Evolutionary conservation across 2,329 filamentous ascomycete species (phyloP).

Genomic region (Verticillium nubilum): DNA sequence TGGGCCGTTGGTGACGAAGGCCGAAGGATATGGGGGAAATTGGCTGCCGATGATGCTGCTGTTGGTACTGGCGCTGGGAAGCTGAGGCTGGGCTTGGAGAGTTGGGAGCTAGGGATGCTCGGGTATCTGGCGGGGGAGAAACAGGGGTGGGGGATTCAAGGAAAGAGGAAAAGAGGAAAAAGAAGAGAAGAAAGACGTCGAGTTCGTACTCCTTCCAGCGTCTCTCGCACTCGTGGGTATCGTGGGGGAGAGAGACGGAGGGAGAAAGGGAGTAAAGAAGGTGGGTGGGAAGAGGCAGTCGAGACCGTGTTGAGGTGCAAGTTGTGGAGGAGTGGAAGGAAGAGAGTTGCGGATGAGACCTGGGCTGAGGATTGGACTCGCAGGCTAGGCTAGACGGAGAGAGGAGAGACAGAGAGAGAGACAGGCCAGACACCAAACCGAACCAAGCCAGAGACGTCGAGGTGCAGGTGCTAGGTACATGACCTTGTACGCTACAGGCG

Average conservation of each 20-base stretch:
- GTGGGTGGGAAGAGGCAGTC: background rate
- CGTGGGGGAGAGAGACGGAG: constrained; percentile 7
- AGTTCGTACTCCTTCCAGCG: constrained; percentile 4
- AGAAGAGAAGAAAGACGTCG: constrained; percentile 20
- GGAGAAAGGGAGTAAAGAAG: constrained; percentile 1
- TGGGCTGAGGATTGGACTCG: background rate
- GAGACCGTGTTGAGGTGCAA: background rate
- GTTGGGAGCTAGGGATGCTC: constrained; percentile 20
- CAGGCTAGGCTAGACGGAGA: background rate
- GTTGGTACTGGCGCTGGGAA: background rate
- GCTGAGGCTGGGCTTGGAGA: constrained; percentile 9
- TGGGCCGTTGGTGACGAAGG: background rate
- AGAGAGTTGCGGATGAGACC: background rate
- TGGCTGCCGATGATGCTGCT: background rate
- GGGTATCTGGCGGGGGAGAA: constrained; percentile 18
- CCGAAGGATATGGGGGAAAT: background rate
- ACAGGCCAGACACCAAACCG: background rate
- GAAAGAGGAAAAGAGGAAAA: constrained; percentile 16
- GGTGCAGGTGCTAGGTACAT: background rate
- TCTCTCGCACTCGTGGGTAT: constrained; percentile 13
- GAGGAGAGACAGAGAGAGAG: background rate
- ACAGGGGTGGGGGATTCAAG: constrained; percentile 7
- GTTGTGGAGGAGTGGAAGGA: background rate
- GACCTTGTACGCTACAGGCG: background rate
- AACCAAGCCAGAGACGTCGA: background rate